Percentiles rank a stretch among this genome's conserved stretches.
phyloP scores from a whole-genome alignment of 2,329 filamentous ascomycete species.

The Penicillium sp. region DNA sequence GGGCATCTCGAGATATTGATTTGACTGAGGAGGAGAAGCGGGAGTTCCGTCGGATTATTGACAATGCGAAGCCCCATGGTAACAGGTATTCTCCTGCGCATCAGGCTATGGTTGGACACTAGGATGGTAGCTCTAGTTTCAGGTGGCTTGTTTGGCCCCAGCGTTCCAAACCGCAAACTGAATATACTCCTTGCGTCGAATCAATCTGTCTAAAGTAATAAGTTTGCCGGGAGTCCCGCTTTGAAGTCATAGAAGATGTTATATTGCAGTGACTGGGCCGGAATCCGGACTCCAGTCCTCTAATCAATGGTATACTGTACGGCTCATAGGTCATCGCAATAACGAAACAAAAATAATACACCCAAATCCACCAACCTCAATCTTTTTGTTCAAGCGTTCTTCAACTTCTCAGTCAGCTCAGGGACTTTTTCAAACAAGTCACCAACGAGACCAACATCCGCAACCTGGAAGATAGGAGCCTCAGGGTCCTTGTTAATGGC shows the following conservation, averaged over 20 bases:
- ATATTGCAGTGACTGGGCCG: slow-evolving; percentile 13
- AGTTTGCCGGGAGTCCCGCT: neutral
- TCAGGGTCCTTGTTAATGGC: slow-evolving; percentile 98
- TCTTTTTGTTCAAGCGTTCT: slow-evolving; percentile 46
- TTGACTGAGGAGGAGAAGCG: slow-evolving; percentile 3
- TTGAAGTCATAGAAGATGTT: slow-evolving; percentile 7
- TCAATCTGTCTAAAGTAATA: too few species aligned
- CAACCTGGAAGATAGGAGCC: slow-evolving; percentile 97
- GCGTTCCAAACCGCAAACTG: neutral
- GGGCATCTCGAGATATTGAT: slow-evolving; percentile 5
- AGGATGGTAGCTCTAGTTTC: neutral
- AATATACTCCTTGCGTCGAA: too few species aligned
- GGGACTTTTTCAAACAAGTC: slow-evolving; percentile 96
- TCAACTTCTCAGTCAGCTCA: slow-evolving; percentile 93
- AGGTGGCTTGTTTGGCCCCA: neutral
- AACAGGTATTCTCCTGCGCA: neutral
- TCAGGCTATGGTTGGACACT: slow-evolving; percentile 5
- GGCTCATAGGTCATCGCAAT: slow-evolving; percentile 24
- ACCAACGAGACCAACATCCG: slow-evolving; percentile 91
- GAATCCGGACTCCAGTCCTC: slow-evolving; percentile 9
- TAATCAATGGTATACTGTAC: slow-evolving; percentile 24
- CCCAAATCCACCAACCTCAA: slow-evolving; percentile 1
- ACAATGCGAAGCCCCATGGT: slow-evolving; percentile 2
- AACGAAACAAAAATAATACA: slow-evolving; percentile 10
- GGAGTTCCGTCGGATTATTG: slow-evolving; percentile 4